Evolutionary conservation across 148 eudicot species (phyloP), one percentile per base, ranked within the genome.

Genomic region (Gaultheria prostrata): DNA sequence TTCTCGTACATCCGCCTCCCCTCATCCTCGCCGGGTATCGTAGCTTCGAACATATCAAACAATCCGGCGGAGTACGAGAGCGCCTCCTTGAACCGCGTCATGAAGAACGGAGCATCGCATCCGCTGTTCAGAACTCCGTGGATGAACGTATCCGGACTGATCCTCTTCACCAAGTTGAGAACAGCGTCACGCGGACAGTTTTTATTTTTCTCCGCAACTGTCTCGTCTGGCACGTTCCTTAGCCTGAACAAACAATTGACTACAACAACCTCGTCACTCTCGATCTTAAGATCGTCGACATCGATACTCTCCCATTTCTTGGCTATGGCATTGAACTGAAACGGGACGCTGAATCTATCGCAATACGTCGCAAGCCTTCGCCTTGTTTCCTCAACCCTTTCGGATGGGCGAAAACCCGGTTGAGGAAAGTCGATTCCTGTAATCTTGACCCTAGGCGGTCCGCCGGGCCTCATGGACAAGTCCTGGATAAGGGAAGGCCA

Each of bases 401-500:
- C 87, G 18, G 94, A 85, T 4, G 94, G 95, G 30, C 90, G 82
- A 45, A 90, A 90, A 30, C 95, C 95, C 0, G 89, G 90, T 21
- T 79, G 83, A 10, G 96, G 96, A 65, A 86, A 56, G 63, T 91
- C 96, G 1, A 91, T 87, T 20, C 94, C 96, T 0, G 97, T 92
- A 17, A 93, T 89, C 11, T 77, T 80, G 8, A 92, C 87, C 84
- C 77, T 82, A 0, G 94, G 94, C 48, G 94, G 88, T 2, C 94
- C 94, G 39, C 87, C 88, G 13, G 87, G 82, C 77, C 90, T 86
- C 17, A n/a, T 21, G 0, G 94, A 88, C 18, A 93, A 87, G 63
- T 35, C 76, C 45, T 93, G 91, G 15, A 93, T 88, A 3, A 93
- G 86, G 76, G 88, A 86, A 3, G 97, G 97, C 93, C 94, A 93